phyloP scores from a whole-genome alignment of 345 rosid species.

The Syzygium jambos region DNA sequence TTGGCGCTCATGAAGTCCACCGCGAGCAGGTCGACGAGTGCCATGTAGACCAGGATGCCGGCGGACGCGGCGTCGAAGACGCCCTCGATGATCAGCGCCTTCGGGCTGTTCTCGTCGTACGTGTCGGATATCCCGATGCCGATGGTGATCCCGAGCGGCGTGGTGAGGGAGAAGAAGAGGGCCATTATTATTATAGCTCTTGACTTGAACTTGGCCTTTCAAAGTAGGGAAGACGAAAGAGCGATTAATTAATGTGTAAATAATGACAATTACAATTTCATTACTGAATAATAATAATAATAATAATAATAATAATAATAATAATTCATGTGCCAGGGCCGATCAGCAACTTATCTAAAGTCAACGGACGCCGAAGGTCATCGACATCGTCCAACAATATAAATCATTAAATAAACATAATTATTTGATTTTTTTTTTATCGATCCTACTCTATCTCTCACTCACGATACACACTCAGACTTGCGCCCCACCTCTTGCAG shows the following conservation, averaged over 20 bases:
- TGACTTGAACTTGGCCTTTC: constrained; percentile 2
- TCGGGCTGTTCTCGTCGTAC: constrained; percentile 44
- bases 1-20: constrained; percentile 9
- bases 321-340: not conserved
- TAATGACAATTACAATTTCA: not conserved
- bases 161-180: constrained; percentile 47
- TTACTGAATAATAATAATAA: not conserved
- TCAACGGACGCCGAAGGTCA: not conserved
- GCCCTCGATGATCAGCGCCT: constrained; percentile 45
- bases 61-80: constrained; percentile 55
- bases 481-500: no score
- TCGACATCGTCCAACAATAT: not conserved
- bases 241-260: not conserved
- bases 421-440: no score
- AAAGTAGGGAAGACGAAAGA: not conserved
- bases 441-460: no score
- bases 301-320: not conserved
- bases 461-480: no score
- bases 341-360: not conserved
- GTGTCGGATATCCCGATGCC: constrained; percentile 39
- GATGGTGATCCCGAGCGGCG: constrained; percentile 50
- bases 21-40: constrained; percentile 5
- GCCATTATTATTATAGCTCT: constrained; percentile 27
- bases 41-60: constrained; percentile 50
- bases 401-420: no score